Evolutionary conservation across 139 green algal genomes (phyloP).

Genomic region (Micractinium conductrix): DNA sequence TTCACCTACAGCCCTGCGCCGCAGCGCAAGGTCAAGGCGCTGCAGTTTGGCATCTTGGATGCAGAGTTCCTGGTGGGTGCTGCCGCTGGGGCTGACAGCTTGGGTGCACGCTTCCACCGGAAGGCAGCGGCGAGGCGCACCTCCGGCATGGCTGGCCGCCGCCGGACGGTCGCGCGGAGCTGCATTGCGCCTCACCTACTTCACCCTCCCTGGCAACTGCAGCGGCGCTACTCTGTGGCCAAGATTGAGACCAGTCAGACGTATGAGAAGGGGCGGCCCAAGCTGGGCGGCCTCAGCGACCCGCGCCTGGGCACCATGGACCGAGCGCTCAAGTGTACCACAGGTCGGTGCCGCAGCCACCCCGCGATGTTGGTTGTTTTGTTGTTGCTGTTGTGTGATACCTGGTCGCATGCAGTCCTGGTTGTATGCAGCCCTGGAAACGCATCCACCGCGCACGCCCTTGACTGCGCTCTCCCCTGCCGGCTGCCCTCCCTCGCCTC

Average conservation of each 20-base stretch:
- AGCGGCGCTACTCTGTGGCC: constrained; percentile 91
- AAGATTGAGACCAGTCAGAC: constrained; percentile 85
- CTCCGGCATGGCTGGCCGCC: no score
- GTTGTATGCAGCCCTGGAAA: not conserved
- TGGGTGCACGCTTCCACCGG: no score
- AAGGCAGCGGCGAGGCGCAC: no score
- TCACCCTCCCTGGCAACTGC: constrained; percentile 23
- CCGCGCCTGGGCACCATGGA: constrained; percentile 95
- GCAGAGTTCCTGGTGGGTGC: constrained; percentile 93
- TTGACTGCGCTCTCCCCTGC: not conserved
- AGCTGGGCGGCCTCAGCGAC: constrained; percentile 91
- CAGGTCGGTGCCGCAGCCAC: not conserved
- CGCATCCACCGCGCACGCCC: no score
- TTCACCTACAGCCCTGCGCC: constrained; percentile 47
- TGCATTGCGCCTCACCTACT: not conserved
- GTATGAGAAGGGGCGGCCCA: constrained; percentile 92
- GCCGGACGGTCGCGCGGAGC: no score
- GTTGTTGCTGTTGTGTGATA: no score
- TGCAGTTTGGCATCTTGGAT: constrained; percentile 97
- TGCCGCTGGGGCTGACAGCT: not conserved
- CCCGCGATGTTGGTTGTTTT: no score
- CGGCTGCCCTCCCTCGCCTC: not conserved
- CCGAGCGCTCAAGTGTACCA: constrained; percentile 78
- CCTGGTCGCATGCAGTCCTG: no score
- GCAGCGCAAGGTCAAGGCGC: constrained; percentile 73